phyloP scores from a whole-genome alignment of 2,329 filamentous ascomycete species.

The Pyrenochaeta sp. region DNA sequence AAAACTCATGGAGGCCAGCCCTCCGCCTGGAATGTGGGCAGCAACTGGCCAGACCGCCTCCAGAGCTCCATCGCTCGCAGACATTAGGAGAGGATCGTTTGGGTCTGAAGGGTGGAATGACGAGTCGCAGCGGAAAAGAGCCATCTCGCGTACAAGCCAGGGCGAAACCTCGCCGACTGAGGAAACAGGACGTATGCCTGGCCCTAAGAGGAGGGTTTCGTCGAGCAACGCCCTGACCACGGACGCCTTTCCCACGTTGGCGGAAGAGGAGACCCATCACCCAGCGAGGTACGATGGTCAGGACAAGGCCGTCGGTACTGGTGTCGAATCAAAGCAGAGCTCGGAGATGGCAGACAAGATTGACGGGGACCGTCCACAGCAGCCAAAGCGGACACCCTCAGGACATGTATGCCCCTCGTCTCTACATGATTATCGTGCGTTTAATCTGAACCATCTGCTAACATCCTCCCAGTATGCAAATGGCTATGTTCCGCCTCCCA shows the following conservation, averaged over 20 bases:
- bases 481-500: constrained; percentile 55
- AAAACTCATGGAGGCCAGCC: constrained; percentile 49
- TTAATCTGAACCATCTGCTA: constrained; percentile 2
- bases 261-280: constrained; percentile 34
- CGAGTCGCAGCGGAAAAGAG: constrained; percentile 35
- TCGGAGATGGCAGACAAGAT: constrained; percentile 28
- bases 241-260: constrained; percentile 41
- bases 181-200: constrained; percentile 3
- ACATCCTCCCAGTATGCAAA: constrained; percentile 42
- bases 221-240: constrained; percentile 22
- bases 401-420: constrained; percentile 23
- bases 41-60: constrained; percentile 53
- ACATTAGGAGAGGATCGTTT: constrained; percentile 52
- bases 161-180: constrained; percentile 19
- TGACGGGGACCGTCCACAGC: constrained; percentile 15
- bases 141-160: constrained; percentile 35
- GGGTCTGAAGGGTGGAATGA: constrained; percentile 45
- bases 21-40: constrained; percentile 55
- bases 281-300: constrained; percentile 3
- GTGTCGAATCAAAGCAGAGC: constrained; percentile 22
- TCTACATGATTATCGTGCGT: not conserved
- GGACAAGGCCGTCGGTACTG: constrained; percentile 16
- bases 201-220: constrained; percentile 14
- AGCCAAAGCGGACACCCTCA: constrained; percentile 19
- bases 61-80: constrained; percentile 53